Conservation (phyloP, 129 eudicot genomes). For the Flaveria linearis region DNA sequence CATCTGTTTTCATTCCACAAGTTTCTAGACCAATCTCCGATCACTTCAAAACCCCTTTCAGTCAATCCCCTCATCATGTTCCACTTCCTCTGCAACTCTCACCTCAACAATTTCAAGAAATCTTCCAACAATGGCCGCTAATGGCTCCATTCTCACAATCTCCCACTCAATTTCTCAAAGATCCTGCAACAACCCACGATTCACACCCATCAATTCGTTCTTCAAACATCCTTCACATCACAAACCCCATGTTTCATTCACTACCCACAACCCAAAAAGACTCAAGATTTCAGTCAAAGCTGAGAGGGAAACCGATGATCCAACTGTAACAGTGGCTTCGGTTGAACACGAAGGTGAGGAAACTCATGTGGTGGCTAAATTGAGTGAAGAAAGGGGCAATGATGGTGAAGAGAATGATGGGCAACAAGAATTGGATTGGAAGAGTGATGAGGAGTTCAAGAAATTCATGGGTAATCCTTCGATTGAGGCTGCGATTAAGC, state of each 20-base stretch:
- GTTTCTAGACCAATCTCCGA: conserved; percentile 59
- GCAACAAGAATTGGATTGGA: conserved; percentile 86
- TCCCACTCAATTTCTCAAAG: conserved; percentile 40
- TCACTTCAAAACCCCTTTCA: conserved; percentile 5
- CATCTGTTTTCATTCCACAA: conserved; percentile 62
- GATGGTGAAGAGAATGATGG: conserved; percentile 30
- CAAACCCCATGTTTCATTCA: conserved; percentile 27
- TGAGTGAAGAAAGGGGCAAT: conserved; percentile 2
- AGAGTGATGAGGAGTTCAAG: conserved; percentile 91
- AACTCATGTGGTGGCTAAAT: conserved; percentile 33
- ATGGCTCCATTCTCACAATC: conserved; percentile 31
- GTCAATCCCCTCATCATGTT: conserved; percentile 16
- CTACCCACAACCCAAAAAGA: conserved; percentile 39
- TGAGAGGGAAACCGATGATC: conserved; percentile 50
- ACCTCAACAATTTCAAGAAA: conserved; percentile 6
- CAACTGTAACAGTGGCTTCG: conserved; percentile 42
- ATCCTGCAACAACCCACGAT: conserved; percentile 24
- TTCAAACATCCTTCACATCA: conserved; percentile 34
- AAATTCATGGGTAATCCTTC: conserved; percentile 98
- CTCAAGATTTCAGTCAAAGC: conserved; percentile 49
- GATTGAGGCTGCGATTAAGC: conserved; percentile 98
- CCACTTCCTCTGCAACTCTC: not conserved
- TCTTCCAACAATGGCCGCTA: conserved; percentile 56
- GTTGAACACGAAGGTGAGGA: conserved; percentile 39
- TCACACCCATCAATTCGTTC: conserved; percentile 24